Evolutionary conservation across 768 basidiomycete species (phyloP), one percentile per base, ranked within the genome.

Genomic region (Agaricus blazei): DNA sequence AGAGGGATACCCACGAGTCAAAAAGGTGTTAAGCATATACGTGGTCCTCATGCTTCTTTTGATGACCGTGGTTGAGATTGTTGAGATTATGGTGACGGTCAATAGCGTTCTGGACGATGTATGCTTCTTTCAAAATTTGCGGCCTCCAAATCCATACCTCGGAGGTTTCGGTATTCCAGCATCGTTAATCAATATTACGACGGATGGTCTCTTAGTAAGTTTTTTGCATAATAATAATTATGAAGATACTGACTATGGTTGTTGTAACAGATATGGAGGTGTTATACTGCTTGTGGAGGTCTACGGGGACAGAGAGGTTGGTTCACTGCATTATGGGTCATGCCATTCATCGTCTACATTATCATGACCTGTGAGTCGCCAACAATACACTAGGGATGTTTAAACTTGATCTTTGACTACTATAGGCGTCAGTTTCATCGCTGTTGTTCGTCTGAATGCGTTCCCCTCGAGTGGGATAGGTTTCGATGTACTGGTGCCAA

Each of bases 121-220:
- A 12, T 52, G 51, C 12, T 26, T n/a, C 27, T 27, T 23, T n/a
- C 9, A 42, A 19, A 14, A 31, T 43, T 28, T 52, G 8, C 51
- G 43, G n/a, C 41, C 42, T 2, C 42, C 41, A 23, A 42, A 44
- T 29, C 51, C 51, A n/a, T 52, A 52, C 26, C 27, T 44, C 5
- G 51, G 51, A 12, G 9, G 29, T 9, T 26, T 52, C 28, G 42
- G 24, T 23, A 19, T 52, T 12, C 19, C 29, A 1, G 27, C 34
- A n/a, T 23, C 34, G 5, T 19, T 52, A 9, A 23, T 43, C 3
- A 51, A 42, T 29, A 24, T 52, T 9, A 9, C 40, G 9, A 52
- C 51, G 14, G 51, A 52, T 31, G 51, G 51, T 8, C 41, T 52
- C 28, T 28, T 52, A 27, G 51, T 52, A 8, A 31, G 51, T 31